phyloP scores from a whole-genome alignment of 2,329 filamentous ascomycete species.

The Talaromyces sp. region DNA sequence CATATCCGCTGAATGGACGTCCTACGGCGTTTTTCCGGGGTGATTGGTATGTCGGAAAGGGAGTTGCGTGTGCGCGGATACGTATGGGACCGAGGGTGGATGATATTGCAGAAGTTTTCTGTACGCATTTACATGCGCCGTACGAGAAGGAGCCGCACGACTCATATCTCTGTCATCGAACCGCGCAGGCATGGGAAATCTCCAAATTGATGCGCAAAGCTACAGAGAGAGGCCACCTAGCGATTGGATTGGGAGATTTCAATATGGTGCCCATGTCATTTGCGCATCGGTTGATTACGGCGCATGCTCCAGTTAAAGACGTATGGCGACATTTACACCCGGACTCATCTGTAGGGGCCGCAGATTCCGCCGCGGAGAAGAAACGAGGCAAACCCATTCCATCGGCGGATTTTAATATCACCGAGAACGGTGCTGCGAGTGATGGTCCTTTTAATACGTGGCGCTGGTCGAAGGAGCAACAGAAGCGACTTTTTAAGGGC shows the following conservation, averaged over 20 bases:
- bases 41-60: slow-evolving; percentile 96
- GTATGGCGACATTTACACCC: slow-evolving; percentile 83
- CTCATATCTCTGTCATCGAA: slow-evolving; percentile 85
- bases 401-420: slow-evolving; percentile 72
- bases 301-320: slow-evolving; percentile 73
- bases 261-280: slow-evolving; percentile 91
- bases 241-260: slow-evolving; percentile 86
- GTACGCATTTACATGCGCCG: slow-evolving; percentile 85
- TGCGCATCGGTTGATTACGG: slow-evolving; percentile 76
- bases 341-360: slow-evolving; percentile 73
- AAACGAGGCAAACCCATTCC: slow-evolving; percentile 66
- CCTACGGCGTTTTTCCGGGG: slow-evolving; percentile 92
- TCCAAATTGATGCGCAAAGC: slow-evolving; percentile 83
- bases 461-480: slow-evolving; percentile 75
- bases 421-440: slow-evolving; percentile 80
- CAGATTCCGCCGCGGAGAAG: slow-evolving; percentile 64
- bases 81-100: slow-evolving; percentile 62
- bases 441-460: slow-evolving; percentile 87
- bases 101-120: slow-evolving; percentile 83
- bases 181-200: slow-evolving; percentile 92
- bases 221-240: slow-evolving; percentile 74
- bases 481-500: slow-evolving; percentile 64
- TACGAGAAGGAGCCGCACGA: slow-evolving; percentile 78
- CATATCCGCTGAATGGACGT: slow-evolving; percentile 86
- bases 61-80: slow-evolving; percentile 79